These are phyloP conservation scores for Sporothrix brasiliensis DNA, from an alignment of 2,329 filamentous ascomycete genomes.

Conservation along the genomic window DNA sequence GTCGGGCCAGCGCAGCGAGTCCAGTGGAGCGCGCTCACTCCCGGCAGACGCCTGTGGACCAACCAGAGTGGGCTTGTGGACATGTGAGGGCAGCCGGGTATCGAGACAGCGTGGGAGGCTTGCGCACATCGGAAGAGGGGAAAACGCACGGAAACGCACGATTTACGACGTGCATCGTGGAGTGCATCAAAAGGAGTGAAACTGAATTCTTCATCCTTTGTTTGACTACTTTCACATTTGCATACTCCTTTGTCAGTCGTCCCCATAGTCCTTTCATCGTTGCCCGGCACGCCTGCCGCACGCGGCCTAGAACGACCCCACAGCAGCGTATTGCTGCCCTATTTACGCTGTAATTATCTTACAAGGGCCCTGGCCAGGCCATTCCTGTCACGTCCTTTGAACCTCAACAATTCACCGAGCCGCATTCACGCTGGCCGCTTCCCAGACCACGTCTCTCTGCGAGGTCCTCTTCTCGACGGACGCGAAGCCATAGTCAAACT, in stretches of 20 bases:
- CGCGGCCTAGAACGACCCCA: slow-evolving; percentile 7
- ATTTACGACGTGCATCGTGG: too few relatives aligned
- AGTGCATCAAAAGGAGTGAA: too few relatives aligned
- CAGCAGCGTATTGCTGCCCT: neutral
- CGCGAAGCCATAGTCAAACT: too few relatives aligned
- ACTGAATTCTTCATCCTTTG: too few relatives aligned
- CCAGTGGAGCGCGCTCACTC: too few relatives aligned
- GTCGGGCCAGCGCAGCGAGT: too few relatives aligned
- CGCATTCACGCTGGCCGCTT: too few relatives aligned
- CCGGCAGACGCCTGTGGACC: neutral
- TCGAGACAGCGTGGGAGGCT: neutral
- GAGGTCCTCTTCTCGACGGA: too few relatives aligned
- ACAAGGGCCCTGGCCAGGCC: neutral
- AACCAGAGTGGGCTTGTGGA: neutral
- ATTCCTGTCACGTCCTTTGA: neutral
- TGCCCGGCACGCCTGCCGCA: neutral
- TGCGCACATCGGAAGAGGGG: slow-evolving; percentile 1
- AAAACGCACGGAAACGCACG: neutral
- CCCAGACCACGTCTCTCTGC: too few relatives aligned
- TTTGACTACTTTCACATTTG: neutral
- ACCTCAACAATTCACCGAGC: neutral
- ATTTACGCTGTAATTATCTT: too few relatives aligned
- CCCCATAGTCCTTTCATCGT: too few relatives aligned
- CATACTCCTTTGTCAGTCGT: neutral
- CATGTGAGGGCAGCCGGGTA: neutral